A percentile compares a stretch with the other conserved stretches of the same genome.
Conservation (phyloP, 2,329 filamentous ascomycete species). For the Leptographium wingfieldii region DNA sequence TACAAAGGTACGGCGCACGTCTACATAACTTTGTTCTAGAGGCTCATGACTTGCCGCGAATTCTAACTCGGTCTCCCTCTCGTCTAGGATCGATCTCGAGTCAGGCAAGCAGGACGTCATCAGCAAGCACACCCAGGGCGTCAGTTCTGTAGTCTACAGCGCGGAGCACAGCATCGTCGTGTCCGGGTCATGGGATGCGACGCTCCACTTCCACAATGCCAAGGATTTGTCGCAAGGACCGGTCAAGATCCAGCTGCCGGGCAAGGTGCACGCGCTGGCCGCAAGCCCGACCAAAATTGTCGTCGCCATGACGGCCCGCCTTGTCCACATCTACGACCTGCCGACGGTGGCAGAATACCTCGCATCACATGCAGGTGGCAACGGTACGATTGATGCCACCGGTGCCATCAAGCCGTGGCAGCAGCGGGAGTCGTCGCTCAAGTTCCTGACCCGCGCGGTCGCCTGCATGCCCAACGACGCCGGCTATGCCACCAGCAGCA, state of each 20-base stretch:
- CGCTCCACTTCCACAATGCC: constrained; percentile 70
- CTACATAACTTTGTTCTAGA: background rate
- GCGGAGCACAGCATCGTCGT: constrained; percentile 66
- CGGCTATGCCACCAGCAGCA: constrained; percentile 83
- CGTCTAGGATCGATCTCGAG: constrained; percentile 48
- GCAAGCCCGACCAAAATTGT: constrained; percentile 70
- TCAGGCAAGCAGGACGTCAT: constrained; percentile 62
- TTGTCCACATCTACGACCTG: constrained; percentile 92
- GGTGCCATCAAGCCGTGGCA: constrained; percentile 69
- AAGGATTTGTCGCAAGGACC: constrained; percentile 36
- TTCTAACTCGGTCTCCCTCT: too few species aligned
- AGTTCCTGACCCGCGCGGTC: constrained; percentile 89
- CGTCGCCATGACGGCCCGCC: constrained; percentile 86
- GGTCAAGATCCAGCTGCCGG: constrained; percentile 59
- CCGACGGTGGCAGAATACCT: constrained; percentile 48
- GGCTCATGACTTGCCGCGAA: too few species aligned
- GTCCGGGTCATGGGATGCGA: constrained; percentile 88
- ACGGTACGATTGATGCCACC: constrained; percentile 18
- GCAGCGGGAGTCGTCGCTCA: constrained; percentile 81
- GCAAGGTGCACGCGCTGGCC: constrained; percentile 82
- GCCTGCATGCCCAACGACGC: constrained; percentile 95
- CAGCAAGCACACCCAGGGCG: constrained; percentile 66
- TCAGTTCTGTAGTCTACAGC: constrained; percentile 75
- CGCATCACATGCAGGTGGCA: constrained; percentile 11
- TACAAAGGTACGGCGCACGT: constrained; percentile 47